Evolutionary conservation across 2,329 filamentous ascomycete species (phyloP).

Genomic region (Arthrobotrys musiformis): DNA sequence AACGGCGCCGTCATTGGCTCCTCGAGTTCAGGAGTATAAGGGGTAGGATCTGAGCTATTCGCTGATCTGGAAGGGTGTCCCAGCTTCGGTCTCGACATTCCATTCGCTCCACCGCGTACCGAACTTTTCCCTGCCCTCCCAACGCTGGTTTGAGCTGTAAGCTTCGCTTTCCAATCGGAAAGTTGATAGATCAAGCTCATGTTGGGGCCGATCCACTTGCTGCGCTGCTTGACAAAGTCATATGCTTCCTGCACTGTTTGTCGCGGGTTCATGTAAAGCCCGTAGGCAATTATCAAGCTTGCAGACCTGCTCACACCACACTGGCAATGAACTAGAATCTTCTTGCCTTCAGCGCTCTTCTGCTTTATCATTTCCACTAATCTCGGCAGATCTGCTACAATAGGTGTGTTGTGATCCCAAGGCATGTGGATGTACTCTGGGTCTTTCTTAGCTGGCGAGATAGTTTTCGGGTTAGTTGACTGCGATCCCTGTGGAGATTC

Average conservation of each 20-base stretch:
- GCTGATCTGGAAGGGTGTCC: slow-evolving; percentile 54
- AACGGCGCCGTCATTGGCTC: slow-evolving; percentile 73
- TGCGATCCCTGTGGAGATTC: slow-evolving; percentile 67
- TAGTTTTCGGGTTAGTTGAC: slow-evolving; percentile 69
- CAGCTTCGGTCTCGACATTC: slow-evolving; percentile 46
- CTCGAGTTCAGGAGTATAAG: slow-evolving; percentile 64
- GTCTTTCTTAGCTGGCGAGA: slow-evolving; percentile 64
- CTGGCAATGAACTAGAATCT: slow-evolving; percentile 84
- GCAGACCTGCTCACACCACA: slow-evolving; percentile 87
- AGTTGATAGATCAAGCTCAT: slow-evolving; percentile 92
- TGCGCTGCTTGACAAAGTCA: slow-evolving; percentile 80
- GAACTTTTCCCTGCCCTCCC: slow-evolving; percentile 53
- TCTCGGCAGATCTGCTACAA: slow-evolving; percentile 78
- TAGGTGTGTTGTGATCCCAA: slow-evolving; percentile 90
- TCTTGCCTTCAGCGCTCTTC: slow-evolving; percentile 77
- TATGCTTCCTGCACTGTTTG: slow-evolving; percentile 85
- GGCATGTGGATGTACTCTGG: slow-evolving; percentile 88
- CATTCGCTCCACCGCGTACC: slow-evolving; percentile 46
- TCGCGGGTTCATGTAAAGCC: slow-evolving; percentile 79
- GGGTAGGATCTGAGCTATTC: slow-evolving; percentile 62
- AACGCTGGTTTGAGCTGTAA: slow-evolving; percentile 55
- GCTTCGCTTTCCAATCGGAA: slow-evolving; percentile 59
- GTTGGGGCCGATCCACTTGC: slow-evolving; percentile 88
- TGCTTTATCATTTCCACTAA: slow-evolving; percentile 81
- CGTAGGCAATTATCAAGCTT: slow-evolving; percentile 86